A percentile compares a stretch with the other conserved stretches of the same genome.
These are phyloP conservation scores for Colletotrichum sp. DNA, from an alignment of 2,329 filamentous ascomycete species.

Conservation along the genomic window DNA sequence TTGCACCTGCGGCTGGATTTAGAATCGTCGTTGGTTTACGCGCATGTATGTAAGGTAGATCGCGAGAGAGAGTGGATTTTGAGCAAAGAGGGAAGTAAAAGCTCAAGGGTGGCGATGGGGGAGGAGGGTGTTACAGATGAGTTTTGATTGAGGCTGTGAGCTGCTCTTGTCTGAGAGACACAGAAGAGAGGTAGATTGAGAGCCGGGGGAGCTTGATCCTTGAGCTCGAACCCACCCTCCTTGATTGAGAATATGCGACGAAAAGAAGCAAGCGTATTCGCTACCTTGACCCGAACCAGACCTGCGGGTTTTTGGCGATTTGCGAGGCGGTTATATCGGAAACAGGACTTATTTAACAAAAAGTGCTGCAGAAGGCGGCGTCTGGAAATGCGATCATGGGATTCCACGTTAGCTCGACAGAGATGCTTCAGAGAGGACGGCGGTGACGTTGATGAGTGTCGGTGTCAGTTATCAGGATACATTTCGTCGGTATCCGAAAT, in stretches of 20 bases:
- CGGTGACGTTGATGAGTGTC: conserved; percentile 1
- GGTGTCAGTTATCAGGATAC: neutral
- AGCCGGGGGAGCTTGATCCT: neutral
- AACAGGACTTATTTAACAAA: neutral
- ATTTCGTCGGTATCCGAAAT: no score
- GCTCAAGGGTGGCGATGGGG: neutral
- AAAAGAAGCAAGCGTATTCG: neutral
- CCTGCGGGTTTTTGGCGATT: neutral
- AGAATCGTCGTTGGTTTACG: neutral
- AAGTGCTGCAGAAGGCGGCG: neutral
- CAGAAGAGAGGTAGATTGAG: neutral
- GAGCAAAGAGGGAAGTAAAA: neutral
- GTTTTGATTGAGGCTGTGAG: conserved; percentile 11
- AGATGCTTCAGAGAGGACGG: neutral
- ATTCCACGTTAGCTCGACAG: neutral
- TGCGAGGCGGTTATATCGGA: neutral
- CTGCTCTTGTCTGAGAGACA: neutral
- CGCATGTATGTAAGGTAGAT: neutral
- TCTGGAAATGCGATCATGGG: neutral
- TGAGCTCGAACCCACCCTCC: neutral
- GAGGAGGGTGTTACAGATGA: conserved; percentile 6
- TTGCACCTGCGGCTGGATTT: neutral
- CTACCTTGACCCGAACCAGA: neutral
- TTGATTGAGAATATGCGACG: neutral
- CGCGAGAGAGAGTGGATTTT: neutral